phyloP scores from a whole-genome alignment of 169 alveolate genomes.

The Plasmodium sp. region DNA sequence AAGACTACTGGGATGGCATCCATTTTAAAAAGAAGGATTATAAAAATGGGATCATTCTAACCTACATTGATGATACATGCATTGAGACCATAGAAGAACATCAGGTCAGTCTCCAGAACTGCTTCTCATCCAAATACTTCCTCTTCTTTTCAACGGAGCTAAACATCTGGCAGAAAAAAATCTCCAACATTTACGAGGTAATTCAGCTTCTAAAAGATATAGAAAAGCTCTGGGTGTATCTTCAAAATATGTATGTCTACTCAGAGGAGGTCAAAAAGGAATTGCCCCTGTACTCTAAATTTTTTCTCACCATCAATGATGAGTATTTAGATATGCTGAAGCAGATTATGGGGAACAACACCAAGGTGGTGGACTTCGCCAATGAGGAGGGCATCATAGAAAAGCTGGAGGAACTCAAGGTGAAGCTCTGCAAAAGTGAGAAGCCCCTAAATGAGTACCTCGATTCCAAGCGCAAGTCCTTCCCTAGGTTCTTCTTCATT shows the following conservation, averaged over 20 bases:
- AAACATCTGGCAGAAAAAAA: constrained; percentile 93
- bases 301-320: constrained; percentile 94
- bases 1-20: constrained; percentile 48
- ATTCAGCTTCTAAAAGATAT: constrained; percentile 93
- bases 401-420: constrained; percentile 91
- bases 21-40: constrained; percentile 65
- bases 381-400: constrained; percentile 86
- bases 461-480: constrained; percentile 96
- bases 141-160: constrained; percentile 94
- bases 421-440: constrained; percentile 93
- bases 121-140: constrained; percentile 94
- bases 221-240: constrained; percentile 96
- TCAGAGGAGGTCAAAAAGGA: constrained; percentile 98
- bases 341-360: constrained; percentile 82
- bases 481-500: constrained; percentile 98
- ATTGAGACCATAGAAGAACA: constrained; percentile 97
- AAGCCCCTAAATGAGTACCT: constrained; percentile 96
- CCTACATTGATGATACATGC: constrained; percentile 94
- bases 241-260: constrained; percentile 96
- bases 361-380: constrained; percentile 87
- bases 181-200: constrained; percentile 94
- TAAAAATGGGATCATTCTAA: constrained; percentile 89
- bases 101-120: constrained; percentile 93
- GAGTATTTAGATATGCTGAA: constrained; percentile 93
- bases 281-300: constrained; percentile 95